Evolutionary conservation across 2,329 filamentous ascomycete species (phyloP).

Genomic region (Alternaria arbusti): DNA sequence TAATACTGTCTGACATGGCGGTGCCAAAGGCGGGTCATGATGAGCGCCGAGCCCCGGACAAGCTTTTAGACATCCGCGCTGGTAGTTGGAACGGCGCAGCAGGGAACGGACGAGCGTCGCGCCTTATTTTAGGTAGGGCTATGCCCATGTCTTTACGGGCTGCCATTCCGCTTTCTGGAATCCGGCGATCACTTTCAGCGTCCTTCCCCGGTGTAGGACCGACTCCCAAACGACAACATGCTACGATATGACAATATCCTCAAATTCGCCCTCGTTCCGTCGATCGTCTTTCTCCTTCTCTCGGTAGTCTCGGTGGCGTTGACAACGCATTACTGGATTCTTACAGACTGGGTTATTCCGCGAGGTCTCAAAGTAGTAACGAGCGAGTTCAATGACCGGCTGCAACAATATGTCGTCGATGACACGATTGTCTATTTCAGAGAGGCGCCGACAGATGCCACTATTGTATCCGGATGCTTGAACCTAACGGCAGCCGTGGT

Average conservation of each 20-base stretch:
- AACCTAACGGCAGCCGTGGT: constrained; percentile 31
- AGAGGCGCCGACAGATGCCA: constrained; percentile 30
- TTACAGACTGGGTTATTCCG: constrained; percentile 36
- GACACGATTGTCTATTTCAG: constrained; percentile 38
- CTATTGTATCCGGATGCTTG: constrained; percentile 35
- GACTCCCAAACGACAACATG: constrained; percentile 4
- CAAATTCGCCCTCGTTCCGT: constrained; percentile 29
- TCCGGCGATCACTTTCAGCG: constrained; percentile 8
- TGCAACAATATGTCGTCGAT: constrained; percentile 24
- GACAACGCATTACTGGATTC: constrained; percentile 39
- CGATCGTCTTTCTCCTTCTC: constrained; percentile 33
- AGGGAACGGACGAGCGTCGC: constrained; percentile 13
- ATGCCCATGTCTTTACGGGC: constrained; percentile 15
- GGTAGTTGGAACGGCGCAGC: constrained; percentile 10
- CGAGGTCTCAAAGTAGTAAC: constrained; percentile 27
- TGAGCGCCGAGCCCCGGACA: constrained; percentile 16
- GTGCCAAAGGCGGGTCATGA: constrained; percentile 13
- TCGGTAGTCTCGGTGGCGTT: constrained; percentile 38
- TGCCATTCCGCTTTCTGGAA: constrained; percentile 8
- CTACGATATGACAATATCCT: constrained; percentile 32
- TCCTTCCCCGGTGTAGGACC: constrained; percentile 3
- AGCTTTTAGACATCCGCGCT: constrained; percentile 14
- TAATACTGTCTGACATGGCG: constrained; percentile 3
- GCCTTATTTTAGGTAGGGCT: constrained; percentile 20
- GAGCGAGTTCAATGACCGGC: constrained; percentile 22